Percentiles rank a stretch among this genome's conserved stretches.
Conservation (phyloP, 106 monocot species). For the Amphibolis antarctica region DNA sequence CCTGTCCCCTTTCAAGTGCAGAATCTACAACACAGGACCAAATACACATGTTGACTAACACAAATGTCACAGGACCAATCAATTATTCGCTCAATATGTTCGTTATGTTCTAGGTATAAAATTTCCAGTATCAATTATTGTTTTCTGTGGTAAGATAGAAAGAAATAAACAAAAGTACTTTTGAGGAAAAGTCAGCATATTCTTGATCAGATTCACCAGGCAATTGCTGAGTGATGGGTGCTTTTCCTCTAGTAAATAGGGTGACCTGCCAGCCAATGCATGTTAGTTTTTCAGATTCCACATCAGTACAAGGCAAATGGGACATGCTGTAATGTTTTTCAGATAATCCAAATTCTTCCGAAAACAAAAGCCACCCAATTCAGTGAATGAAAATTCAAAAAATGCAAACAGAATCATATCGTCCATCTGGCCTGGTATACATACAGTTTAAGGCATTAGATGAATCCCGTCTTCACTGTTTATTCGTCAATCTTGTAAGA, state of each 20-base stretch:
- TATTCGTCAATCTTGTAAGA: no score
- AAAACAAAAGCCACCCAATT: no score
- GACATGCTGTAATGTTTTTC: no score
- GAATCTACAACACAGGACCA: slow-evolving; percentile 24
- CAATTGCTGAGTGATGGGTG: slow-evolving; percentile 79
- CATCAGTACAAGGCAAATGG: background rate
- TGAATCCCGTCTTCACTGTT: no score
- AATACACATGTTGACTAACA: background rate
- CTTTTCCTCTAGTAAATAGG: slow-evolving; percentile 94
- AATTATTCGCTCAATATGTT: no score
- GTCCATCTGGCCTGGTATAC: no score
- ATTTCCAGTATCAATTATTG: background rate
- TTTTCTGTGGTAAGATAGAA: background rate
- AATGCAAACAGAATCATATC: no score
- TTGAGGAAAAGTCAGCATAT: slow-evolving; percentile 63
- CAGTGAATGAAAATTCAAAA: no score
- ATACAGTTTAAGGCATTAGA: no score
- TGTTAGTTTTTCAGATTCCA: background rate
- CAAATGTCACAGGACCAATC: no score
- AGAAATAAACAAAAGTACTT: slow-evolving; percentile 21
- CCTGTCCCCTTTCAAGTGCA: slow-evolving; percentile 95
- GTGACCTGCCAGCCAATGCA: slow-evolving; percentile 46
- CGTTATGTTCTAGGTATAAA: no score
- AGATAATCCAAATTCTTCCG: no score
- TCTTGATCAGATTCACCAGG: slow-evolving; percentile 90